phyloP scores from a whole-genome alignment of 1,284 basidiomycete species.

The Mycena citricolor region DNA sequence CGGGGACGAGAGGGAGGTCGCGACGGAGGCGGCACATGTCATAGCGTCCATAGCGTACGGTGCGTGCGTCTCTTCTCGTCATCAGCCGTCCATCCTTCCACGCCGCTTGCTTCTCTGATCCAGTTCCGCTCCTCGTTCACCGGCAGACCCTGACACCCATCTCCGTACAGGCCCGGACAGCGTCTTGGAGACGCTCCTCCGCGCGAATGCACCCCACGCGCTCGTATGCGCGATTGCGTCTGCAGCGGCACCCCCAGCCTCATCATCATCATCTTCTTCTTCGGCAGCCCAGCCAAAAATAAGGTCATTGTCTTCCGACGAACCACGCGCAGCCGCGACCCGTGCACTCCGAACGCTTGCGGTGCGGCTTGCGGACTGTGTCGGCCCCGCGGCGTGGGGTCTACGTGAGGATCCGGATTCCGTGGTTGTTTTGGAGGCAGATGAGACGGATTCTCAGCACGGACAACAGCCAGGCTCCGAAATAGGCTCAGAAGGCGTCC shows the following conservation, averaged over 20 bases:
- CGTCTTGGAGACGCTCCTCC: conserved; percentile 56
- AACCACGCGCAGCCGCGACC: conserved; percentile 56
- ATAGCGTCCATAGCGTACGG: conserved; percentile 72
- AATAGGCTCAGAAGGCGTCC: too few species aligned
- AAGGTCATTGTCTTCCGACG: too few species aligned
- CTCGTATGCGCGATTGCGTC: conserved; percentile 20
- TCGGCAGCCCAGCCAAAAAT: conserved; percentile 56
- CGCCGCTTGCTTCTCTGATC: neutral
- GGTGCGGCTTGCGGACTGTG: conserved; percentile 56
- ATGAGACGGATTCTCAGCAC: too few species aligned
- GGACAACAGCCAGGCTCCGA: too few species aligned
- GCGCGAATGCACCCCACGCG: conserved; percentile 35
- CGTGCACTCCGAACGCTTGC: conserved; percentile 62
- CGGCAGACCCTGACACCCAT: too few species aligned
- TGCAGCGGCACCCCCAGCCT: conserved; percentile 54
- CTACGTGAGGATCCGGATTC: conserved; percentile 48
- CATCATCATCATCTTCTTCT: too few species aligned
- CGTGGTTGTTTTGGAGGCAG: too few species aligned
- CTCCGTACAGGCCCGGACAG: conserved; percentile 60
- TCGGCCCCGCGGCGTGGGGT: conserved; percentile 68
- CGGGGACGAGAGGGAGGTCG: conserved; percentile 47
- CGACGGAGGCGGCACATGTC: conserved; percentile 71
- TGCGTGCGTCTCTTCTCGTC: conserved; percentile 25
- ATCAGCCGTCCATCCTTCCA: neutral
- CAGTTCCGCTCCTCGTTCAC: neutral